phyloP scores from a whole-genome alignment of 1,284 basidiomycete genomes.

The Schizopora paradoxa region DNA sequence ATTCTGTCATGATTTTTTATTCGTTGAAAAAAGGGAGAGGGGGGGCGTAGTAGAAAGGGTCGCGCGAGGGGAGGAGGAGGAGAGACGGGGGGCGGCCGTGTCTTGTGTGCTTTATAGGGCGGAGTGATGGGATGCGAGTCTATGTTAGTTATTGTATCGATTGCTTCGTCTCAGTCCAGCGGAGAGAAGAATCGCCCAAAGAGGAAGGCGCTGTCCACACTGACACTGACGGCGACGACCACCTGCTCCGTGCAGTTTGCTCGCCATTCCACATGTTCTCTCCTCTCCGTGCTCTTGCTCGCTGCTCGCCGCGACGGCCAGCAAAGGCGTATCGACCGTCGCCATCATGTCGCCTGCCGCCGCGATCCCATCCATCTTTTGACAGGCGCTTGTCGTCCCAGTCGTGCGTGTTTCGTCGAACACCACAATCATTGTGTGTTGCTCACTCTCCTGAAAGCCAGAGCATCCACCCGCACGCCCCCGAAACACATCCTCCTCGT shows the following conservation, averaged over 20 bases:
- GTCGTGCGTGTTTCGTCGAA: slow-evolving; percentile 3
- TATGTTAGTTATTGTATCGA: too few species aligned
- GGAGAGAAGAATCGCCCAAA: too few species aligned
- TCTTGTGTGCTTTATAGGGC: too few species aligned
- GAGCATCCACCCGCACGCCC: not conserved
- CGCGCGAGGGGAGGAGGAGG: not conserved
- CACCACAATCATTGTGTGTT: not conserved
- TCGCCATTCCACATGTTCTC: too few species aligned
- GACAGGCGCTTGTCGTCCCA: slow-evolving; percentile 1
- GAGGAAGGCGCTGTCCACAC: too few species aligned
- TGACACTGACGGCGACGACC: too few species aligned
- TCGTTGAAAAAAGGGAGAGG: not conserved
- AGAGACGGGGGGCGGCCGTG: too few species aligned
- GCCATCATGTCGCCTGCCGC: not conserved
- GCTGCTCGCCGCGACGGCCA: not conserved
- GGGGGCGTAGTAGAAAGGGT: not conserved
- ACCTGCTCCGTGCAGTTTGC: too few species aligned
- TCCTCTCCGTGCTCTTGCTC: not conserved
- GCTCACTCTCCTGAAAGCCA: slow-evolving; percentile 12
- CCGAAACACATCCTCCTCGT: slow-evolving; percentile 58
- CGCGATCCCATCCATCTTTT: not conserved
- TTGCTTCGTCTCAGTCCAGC: too few species aligned
- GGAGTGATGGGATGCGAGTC: too few species aligned
- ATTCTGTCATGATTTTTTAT: slow-evolving; percentile 41
- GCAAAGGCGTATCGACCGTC: not conserved